Percentiles rank a stretch among this genome's conserved stretches.
Evolutionary conservation across 331 rosid genomes (phyloP).

Genomic region (Pyrus hybrid): DNA sequence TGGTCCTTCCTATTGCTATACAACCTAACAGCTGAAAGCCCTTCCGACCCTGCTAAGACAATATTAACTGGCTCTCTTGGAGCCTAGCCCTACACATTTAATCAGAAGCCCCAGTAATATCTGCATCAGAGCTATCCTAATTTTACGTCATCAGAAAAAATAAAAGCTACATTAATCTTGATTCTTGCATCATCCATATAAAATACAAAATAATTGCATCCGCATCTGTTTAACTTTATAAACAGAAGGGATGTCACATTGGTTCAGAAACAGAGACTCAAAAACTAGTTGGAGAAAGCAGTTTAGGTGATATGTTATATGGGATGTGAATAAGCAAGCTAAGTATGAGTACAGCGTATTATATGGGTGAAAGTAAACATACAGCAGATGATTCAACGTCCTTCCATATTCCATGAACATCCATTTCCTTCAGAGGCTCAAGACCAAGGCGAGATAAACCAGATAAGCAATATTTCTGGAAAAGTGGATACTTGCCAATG

Average conservation of each 20-base stretch:
- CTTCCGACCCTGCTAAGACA: not conserved
- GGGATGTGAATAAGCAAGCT: not conserved
- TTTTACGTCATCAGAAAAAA: too few relatives aligned
- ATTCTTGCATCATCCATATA: too few relatives aligned
- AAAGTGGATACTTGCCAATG: slow-evolving; percentile 32
- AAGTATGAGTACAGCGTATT: not conserved
- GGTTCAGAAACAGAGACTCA: not conserved
- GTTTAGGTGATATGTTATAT: not conserved
- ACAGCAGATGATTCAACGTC: slow-evolving; percentile 62
- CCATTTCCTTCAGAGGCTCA: slow-evolving; percentile 29
- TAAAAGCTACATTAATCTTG: too few relatives aligned
- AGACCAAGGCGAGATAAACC: slow-evolving; percentile 73
- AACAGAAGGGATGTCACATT: not conserved
- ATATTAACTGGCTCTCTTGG: too few relatives aligned
- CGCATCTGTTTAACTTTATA: not conserved
- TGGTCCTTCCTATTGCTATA: not conserved
- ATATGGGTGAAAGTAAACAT: slow-evolving; percentile 22
- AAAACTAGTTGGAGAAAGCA: not conserved
- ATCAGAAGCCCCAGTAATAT: too few relatives aligned
- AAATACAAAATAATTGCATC: too few relatives aligned
- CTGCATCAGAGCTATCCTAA: too few relatives aligned
- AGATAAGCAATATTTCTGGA: slow-evolving; percentile 56
- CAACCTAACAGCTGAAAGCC: not conserved
- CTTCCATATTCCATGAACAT: slow-evolving; percentile 55
- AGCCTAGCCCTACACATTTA: too few relatives aligned